Base-by-base conservation (phyloP, 116 monocot genomes). In the Posidonia oceanica region DNA sequence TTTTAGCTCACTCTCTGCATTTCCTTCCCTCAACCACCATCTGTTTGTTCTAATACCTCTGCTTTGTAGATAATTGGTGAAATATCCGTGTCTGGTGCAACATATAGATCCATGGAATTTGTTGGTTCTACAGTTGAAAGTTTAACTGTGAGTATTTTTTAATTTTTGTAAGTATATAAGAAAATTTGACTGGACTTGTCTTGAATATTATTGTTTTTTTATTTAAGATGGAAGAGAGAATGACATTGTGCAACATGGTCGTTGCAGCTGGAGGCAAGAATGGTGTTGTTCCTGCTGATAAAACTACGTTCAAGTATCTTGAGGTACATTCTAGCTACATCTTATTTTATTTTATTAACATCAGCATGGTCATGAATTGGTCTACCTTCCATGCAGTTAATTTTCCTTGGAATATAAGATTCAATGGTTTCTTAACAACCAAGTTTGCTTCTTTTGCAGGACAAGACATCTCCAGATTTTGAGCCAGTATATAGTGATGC, bases 231-330 rank as follows among this genome's bases (percentile, higher is more conserved):
- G 97, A 97, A 82, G 97, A 97, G 77, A 86, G 97, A 65, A 97
- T 97, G 97, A 97, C 97, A 71, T 82, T 97, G 63, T 97, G 90
- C 77, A 98, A 98, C 73, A 98, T 98, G 98, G 93, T 98, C 75
- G 80, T 98, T 74, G 98, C 93, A 84, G 98, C 90, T 21, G 98
- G 98, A n/a, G 98, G 93, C 0, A 98, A 98, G 73, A 98, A 98
- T 82, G 93, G 98, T 52, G 85, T 98, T 72, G 75, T 98, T 29
- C 98, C 93, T 81, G 83, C 90, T 68, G 98, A 98, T 76, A 29
- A 73, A 63, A 98, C 84, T 67, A 98, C 98, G 51, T 88, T 88
- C 39, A 79, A 88, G 1, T 98, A 98, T 72, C 98, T 98, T 57
- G 86, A 98, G 98, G 98, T 90, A 79, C 51, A 54, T 7, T 57